Evolutionary conservation across 192 early-diverging fungal species (phyloP).

Genomic region (Geosiphon pyriformis): DNA sequence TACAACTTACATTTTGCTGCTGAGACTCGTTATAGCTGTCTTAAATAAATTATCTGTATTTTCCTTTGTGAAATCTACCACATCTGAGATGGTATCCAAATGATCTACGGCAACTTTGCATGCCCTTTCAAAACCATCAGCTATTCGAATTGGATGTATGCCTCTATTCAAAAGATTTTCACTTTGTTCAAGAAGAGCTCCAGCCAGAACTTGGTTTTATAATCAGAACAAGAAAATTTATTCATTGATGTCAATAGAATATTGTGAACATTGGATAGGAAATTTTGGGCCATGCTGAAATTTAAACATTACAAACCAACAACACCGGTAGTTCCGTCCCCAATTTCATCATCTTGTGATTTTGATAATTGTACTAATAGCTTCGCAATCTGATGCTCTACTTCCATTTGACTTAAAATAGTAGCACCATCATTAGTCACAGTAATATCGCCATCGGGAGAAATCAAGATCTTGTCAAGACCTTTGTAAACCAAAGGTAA

Average conservation of each 20-base stretch:
- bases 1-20: conserved; percentile 94
- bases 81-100: conserved; percentile 88
- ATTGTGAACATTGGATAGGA: no score
- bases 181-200: conserved; percentile 94
- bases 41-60: conserved; percentile 83
- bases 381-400: conserved; percentile 99
- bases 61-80: conserved; percentile 76
- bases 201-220: conserved; percentile 77
- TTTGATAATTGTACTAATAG: conserved; percentile 95
- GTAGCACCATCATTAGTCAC: conserved; percentile 99
- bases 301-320: conserved; percentile 77
- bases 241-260: no score
- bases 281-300: no score
- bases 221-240: no score
- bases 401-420: conserved; percentile 95
- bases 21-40: conserved; percentile 94
- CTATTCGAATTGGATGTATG: conserved; percentile 98
- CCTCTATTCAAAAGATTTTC: conserved; percentile 92
- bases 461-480: conserved; percentile 99
- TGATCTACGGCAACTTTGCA: conserved; percentile 91
- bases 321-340: conserved; percentile 99
- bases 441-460: conserved; percentile 98
- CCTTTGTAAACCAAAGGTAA: conserved; percentile 42
- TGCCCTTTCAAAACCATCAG: conserved; percentile 97
- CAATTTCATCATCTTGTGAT: conserved; percentile 99